Evolutionary conservation across 768 basidiomycete species (phyloP).

Genomic region (Suillus variegatus): DNA sequence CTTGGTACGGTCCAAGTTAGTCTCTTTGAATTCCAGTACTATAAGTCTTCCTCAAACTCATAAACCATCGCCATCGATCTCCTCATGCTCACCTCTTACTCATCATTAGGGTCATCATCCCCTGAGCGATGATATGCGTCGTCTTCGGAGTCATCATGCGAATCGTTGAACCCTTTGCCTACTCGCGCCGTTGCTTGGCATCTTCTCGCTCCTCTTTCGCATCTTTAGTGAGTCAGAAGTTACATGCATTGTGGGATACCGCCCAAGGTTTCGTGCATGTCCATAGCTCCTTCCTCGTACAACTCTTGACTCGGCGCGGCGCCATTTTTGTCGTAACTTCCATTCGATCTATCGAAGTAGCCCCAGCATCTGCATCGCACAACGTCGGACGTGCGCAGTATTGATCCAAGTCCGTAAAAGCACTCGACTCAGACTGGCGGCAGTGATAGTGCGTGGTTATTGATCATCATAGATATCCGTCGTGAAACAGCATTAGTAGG

Average conservation of each 20-base stretch:
- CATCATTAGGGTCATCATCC: not conserved
- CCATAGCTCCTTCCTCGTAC: slow-evolving; percentile 9
- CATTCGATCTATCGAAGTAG: slow-evolving; percentile 10
- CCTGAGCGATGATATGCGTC: not conserved
- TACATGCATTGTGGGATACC: slow-evolving; percentile 13
- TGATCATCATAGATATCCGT: too few species aligned
- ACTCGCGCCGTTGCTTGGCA: not conserved
- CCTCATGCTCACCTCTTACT: not conserved
- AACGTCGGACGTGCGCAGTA: too few species aligned
- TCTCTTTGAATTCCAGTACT: not conserved
- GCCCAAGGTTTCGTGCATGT: slow-evolving; percentile 10
- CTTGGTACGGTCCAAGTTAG: not conserved
- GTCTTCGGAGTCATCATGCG: not conserved
- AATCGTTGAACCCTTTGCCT: not conserved
- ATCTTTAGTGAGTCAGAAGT: slow-evolving; percentile 11
- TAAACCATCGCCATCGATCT: not conserved
- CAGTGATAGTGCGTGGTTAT: too few species aligned
- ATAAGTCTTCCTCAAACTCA: not conserved
- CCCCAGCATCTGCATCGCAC: slow-evolving; percentile 11
- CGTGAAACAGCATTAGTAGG: too few species aligned
- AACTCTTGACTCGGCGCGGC: slow-evolving; percentile 11
- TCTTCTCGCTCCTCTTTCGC: slow-evolving; percentile 2
- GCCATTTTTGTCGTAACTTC: not conserved
- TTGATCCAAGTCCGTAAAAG: too few species aligned
- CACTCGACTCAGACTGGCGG: too few species aligned